Percentiles rank a stretch among this genome's conserved stretches.
Evolutionary conservation across 345 rosid genomes (phyloP).

Genomic region (Citrus cavaleriei): DNA sequence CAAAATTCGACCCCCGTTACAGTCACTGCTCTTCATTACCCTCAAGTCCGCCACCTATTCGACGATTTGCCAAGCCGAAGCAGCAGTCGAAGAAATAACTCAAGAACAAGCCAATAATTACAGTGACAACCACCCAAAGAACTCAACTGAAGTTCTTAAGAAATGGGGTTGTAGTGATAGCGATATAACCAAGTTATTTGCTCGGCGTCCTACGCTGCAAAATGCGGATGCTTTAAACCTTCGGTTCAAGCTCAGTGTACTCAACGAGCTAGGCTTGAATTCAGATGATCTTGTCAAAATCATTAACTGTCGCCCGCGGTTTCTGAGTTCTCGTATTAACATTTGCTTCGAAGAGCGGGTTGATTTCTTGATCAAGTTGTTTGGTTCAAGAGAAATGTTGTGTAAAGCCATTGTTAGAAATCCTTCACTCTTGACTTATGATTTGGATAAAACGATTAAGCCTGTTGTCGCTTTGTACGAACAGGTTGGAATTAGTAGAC

Average conservation of each 20-base stretch:
- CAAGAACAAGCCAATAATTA: neutral
- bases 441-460: conserved; percentile 49
- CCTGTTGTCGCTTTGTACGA: conserved; percentile 57
- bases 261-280: conserved; percentile 51
- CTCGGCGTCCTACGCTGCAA: conserved; percentile 51
- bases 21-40: neutral
- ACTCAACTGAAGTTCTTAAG: conserved; percentile 39
- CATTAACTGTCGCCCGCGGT: conserved; percentile 68
- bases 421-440: conserved; percentile 75
- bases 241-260: conserved; percentile 51
- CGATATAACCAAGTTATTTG: conserved; percentile 46
- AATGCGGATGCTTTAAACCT: conserved; percentile 44
- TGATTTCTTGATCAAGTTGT: conserved; percentile 42
- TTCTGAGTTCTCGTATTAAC: conserved; percentile 57
- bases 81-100: neutral
- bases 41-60: conserved; percentile 28
- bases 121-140: neutral
- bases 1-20: neutral
- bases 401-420: conserved; percentile 64
- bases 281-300: conserved; percentile 76
- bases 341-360: conserved; percentile 60
- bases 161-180: conserved; percentile 71
- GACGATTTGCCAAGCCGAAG: conserved; percentile 42
- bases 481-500: conserved; percentile 43
- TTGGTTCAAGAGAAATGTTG: conserved; percentile 59